Conservation (phyloP, 2,329 filamentous ascomycete genomes). For the Colletotrichum melonis region DNA sequence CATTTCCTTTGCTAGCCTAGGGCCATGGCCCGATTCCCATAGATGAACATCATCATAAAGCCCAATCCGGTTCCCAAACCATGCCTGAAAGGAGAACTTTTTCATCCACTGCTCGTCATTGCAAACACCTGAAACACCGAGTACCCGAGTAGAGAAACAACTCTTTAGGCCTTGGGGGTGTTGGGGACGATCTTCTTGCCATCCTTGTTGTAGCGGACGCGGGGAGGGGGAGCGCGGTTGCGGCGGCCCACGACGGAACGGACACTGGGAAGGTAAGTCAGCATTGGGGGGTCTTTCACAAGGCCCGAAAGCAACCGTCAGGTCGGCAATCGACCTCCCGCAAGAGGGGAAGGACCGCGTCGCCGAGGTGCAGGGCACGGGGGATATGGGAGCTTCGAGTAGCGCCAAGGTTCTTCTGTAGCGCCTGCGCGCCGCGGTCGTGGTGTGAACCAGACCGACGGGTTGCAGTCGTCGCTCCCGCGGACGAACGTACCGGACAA, state of each 20-base stretch:
- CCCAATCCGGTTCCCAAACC: constrained; percentile 35
- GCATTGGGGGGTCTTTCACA: constrained; percentile 38
- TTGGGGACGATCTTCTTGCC: constrained; percentile 98
- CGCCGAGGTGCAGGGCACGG: neutral
- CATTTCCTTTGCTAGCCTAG: constrained; percentile 36
- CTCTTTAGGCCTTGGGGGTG: constrained; percentile 69
- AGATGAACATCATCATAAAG: constrained; percentile 34
- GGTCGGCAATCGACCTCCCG: neutral
- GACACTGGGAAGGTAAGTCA: constrained; percentile 75
- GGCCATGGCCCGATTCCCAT: constrained; percentile 34
- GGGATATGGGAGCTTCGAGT: constrained; percentile 42
- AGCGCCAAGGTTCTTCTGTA: constrained; percentile 72
- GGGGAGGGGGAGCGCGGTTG: constrained; percentile 97
- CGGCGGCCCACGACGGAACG: constrained; percentile 96
- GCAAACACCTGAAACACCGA: constrained; percentile 2
- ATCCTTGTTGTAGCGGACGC: constrained; percentile 99
- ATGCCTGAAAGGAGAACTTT: constrained; percentile 36
- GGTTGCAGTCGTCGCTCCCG: constrained; percentile 69
- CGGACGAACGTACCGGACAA: constrained; percentile 92
- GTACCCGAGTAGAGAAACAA: neutral
- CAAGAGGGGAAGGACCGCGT: neutral
- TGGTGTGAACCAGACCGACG: constrained; percentile 16
- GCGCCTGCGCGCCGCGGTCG: constrained; percentile 54
- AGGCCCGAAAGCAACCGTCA: constrained; percentile 3
- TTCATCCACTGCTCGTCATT: constrained; percentile 33